Base-by-base conservation (phyloP, 345 rosid genomes). In the Alliaria petiolata region DNA sequence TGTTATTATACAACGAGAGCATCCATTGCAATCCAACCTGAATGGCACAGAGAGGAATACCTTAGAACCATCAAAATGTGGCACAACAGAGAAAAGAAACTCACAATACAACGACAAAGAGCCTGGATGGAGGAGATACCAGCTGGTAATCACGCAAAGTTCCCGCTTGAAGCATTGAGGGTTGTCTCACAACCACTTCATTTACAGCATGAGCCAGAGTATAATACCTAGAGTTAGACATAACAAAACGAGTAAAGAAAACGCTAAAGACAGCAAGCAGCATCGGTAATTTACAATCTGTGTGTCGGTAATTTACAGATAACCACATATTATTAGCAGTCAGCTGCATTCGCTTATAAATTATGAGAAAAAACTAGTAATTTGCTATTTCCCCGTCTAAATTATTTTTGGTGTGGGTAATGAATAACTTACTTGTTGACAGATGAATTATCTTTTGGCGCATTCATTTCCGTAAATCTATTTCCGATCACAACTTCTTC, bases 1-100 rank as follows among this genome's bases (percentile, higher is more conserved):
- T 95, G 80, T 95, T 95, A 73, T 95, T 95, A 70, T 95, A 95
- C 82, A 95, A 80, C 25, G 99, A 92, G 81, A 95, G 97, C 99
- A 95, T 95, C 99, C 99, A 95, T 43, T 95, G 98, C 80, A 95
- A 86, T 59, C 99, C 99, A 82, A 95, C 97, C 99, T 95, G 81
- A 67, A 67, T 8, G 63, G 36, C 65, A 76, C 11, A 44, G 62
- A 58, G 73, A 44, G 35, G 10, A 78, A 49, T 34, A 25, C 55
- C 36, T 76, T 39, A 40, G 25, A 67, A 42, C 34, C 40, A 49
- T 33, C 17, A 12, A 54, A 35, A 54, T 63, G 51, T 15, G 67
- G 35, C 65, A 50, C 44, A 50, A 55, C 44, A 49, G 58, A 20
- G 44, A 56, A 50, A 51, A 60, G 1, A 54, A 74, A 64, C 40